Conservation (phyloP, 2,329 filamentous ascomycete species). For the Colletotrichum sp. region DNA sequence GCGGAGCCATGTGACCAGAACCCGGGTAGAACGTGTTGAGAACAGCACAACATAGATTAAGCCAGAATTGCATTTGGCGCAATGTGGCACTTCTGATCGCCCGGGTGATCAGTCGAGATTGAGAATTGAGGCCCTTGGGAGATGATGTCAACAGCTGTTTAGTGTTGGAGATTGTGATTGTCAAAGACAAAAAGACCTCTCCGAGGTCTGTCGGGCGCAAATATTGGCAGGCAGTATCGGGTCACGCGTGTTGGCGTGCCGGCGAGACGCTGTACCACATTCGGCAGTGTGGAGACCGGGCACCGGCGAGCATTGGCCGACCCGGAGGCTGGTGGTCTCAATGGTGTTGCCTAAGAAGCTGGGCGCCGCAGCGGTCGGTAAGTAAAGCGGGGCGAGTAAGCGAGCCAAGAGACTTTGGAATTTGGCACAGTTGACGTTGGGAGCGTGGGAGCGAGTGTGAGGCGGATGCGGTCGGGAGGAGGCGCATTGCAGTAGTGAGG, state of each 20-base stretch:
- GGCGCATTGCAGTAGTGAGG: neutral
- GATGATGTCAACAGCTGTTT: neutral
- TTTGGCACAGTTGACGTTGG: neutral
- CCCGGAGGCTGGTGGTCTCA: neutral
- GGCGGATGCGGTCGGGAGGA: neutral
- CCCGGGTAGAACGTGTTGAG: neutral
- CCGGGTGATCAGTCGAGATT: neutral
- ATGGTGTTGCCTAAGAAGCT: conserved; percentile 3
- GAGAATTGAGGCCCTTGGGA: neutral
- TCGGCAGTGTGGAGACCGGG: neutral
- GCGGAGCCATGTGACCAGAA: neutral
- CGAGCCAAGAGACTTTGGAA: neutral
- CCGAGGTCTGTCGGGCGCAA: conserved; percentile 8
- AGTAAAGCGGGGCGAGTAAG: neutral
- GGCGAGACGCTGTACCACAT: conserved; percentile 7
- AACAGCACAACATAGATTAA: neutral
- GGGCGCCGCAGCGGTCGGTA: conserved; percentile 3
- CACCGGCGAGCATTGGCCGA: conserved; percentile 10
- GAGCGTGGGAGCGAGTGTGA: neutral
- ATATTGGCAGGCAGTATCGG: conserved; percentile 9
- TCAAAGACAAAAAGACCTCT: neutral
- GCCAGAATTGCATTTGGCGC: neutral
- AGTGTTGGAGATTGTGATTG: neutral
- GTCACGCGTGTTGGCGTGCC: conserved; percentile 12
- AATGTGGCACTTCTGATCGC: neutral